A percentile compares a stretch with the other conserved stretches of the same genome.
Evolutionary conservation across 305 asterid genomes (phyloP).

Genomic region (Fraxinus greggii): DNA sequence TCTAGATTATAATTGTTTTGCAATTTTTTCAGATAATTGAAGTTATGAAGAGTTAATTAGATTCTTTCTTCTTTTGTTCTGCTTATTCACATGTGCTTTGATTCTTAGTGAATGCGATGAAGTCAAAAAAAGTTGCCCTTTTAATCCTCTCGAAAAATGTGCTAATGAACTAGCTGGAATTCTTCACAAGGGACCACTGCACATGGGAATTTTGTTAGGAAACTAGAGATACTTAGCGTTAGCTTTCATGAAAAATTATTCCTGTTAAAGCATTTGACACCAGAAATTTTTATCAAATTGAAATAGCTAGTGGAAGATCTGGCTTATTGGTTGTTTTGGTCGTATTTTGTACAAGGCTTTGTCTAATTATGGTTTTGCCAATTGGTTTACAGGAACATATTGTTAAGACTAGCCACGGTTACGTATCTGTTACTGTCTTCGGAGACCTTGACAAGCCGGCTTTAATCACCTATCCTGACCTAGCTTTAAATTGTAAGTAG

Average conservation of each 20-base stretch:
- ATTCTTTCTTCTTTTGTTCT: not conserved
- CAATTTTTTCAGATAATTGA: not conserved
- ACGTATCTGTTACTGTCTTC: conserved; percentile 32
- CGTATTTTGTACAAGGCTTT: not conserved
- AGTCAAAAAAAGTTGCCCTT: not conserved
- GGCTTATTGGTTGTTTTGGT: not conserved
- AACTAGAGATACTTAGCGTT: conserved; percentile 7
- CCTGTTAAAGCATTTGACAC: not conserved
- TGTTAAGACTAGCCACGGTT: conserved; percentile 34
- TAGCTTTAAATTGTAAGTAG: conserved; percentile 38
- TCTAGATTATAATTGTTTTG: not conserved
- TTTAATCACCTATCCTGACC: conserved; percentile 38
- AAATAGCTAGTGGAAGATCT: not conserved
- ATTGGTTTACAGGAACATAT: conserved; percentile 31
- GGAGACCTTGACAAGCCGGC: conserved; percentile 40
- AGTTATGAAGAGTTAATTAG: not conserved
- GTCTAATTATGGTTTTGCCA: not conserved
- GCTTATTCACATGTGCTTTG: not conserved
- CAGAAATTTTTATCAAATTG: not conserved
- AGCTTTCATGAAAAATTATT: conserved; percentile 15
- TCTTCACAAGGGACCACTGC: conserved; percentile 4
- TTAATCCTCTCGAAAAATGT: not conserved
- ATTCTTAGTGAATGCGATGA: not conserved
- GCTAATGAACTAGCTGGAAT: not conserved
- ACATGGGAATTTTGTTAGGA: conserved; percentile 13